Percentiles rank a stretch among this genome's conserved stretches.
Conservation (phyloP, 148 eudicot species). For the Mesembryanthemum crystallinum region DNA sequence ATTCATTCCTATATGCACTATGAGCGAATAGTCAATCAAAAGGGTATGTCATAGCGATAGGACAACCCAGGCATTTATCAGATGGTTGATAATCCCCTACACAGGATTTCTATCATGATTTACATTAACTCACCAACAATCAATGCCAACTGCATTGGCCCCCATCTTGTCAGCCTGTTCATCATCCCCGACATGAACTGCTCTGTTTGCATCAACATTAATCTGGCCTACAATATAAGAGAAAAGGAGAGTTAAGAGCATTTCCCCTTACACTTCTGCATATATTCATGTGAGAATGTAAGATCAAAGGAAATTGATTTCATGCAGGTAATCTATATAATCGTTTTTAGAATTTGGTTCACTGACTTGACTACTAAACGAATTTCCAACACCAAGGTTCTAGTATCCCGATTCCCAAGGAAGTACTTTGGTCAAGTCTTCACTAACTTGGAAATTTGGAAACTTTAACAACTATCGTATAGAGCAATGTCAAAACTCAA, state of each 20-base stretch:
- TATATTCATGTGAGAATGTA: not conserved
- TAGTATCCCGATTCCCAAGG: too few relatives aligned
- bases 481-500: not conserved
- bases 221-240: slow-evolving; percentile 49
- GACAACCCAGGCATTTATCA: not conserved
- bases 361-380: not conserved
- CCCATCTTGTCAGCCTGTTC: slow-evolving; percentile 74
- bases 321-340: not conserved
- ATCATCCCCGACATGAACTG: slow-evolving; percentile 93
- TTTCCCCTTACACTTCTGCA: not conserved
- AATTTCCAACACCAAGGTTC: not conserved
- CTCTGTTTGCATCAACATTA: slow-evolving; percentile 47
- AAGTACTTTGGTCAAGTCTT: too few relatives aligned
- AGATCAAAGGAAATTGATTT: not conserved
- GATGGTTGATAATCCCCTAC: not conserved
- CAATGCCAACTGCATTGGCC: slow-evolving; percentile 75
- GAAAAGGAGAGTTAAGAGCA: slow-evolving; percentile 2
- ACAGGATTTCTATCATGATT: not conserved
- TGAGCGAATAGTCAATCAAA: not conserved
- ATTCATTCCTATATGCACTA: not conserved
- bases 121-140: slow-evolving; percentile 65
- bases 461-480: not conserved
- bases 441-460: too few relatives aligned
- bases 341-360: not conserved
- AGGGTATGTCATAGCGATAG: not conserved